A percentile compares a stretch with the other conserved stretches of the same genome.
phyloP scores from a whole-genome alignment of 2,329 filamentous ascomycete species.

The Clonostachys solani region DNA sequence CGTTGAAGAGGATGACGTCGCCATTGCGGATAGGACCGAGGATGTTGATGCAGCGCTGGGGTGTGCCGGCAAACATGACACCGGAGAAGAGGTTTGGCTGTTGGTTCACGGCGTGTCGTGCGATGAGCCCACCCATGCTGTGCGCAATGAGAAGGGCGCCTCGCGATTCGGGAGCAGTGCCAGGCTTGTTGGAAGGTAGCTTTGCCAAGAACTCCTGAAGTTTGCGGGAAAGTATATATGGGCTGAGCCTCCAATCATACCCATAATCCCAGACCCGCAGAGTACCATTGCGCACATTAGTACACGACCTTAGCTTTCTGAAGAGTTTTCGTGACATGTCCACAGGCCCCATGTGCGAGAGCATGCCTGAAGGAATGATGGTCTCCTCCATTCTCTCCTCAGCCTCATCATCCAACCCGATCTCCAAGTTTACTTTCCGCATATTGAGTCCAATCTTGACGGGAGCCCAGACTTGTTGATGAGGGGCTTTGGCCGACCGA shows the following conservation, averaged over 20 bases:
- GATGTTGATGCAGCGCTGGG: constrained; percentile 86
- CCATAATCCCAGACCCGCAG: constrained; percentile 85
- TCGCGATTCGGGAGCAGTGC: constrained; percentile 42
- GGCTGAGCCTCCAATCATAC: constrained; percentile 91
- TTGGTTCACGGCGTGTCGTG: constrained; percentile 81
- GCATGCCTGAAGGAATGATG: constrained; percentile 83
- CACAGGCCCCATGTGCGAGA: constrained; percentile 87
- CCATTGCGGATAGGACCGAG: constrained; percentile 85
- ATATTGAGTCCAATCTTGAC: constrained; percentile 91
- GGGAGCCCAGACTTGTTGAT: constrained; percentile 90
- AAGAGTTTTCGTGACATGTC: constrained; percentile 83
- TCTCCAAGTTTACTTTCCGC: constrained; percentile 85
- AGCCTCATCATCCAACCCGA: constrained; percentile 76
- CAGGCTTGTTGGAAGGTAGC: constrained; percentile 68
- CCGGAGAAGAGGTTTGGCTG: constrained; percentile 81
- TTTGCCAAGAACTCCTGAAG: constrained; percentile 70
- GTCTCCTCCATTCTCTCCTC: constrained; percentile 78
- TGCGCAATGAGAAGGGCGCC: constrained; percentile 84
- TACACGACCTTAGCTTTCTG: constrained; percentile 68
- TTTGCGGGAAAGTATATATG: constrained; percentile 66
- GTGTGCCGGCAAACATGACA: constrained; percentile 80
- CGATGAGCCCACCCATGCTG: constrained; percentile 82
- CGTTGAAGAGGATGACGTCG: constrained; percentile 87
- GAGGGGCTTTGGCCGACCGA: constrained; percentile 73
- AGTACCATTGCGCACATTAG: constrained; percentile 67